Evolutionary conservation across 2,329 filamentous ascomycete genomes (phyloP).

Genomic region (Talaromyces piceae): DNA sequence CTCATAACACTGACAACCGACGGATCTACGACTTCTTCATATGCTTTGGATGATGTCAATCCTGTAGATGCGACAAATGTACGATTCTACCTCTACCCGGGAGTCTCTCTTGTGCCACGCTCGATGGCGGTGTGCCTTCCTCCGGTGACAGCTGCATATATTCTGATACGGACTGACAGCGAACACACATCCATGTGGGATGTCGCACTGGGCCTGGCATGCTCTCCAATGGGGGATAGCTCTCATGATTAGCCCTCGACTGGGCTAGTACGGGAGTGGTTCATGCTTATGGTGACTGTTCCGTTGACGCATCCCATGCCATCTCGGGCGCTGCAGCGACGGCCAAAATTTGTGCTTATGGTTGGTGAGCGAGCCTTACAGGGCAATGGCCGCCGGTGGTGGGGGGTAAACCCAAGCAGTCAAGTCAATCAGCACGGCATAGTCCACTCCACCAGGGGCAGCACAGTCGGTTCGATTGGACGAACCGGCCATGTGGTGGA

Average conservation of each 20-base stretch:
- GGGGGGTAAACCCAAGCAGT: background rate
- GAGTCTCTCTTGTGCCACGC: background rate
- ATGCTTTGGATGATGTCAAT: too few species aligned
- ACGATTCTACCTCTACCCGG: too few species aligned
- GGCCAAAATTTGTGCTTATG: background rate
- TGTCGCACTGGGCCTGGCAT: background rate
- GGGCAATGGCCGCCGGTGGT: background rate
- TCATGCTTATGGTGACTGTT: too few species aligned
- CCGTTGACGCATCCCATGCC: background rate
- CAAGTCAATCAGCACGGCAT: too few species aligned
- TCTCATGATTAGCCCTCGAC: background rate
- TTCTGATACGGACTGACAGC: background rate
- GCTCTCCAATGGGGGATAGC: too few species aligned
- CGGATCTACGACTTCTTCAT: too few species aligned
- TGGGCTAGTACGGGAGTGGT: too few species aligned
- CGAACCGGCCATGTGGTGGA: background rate
- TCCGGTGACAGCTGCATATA: background rate
- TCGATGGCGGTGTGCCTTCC: background rate
- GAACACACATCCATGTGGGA: background rate
- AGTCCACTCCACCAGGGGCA: too few species aligned
- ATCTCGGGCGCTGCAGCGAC: too few species aligned
- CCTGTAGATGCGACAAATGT: background rate
- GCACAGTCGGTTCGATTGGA: background rate
- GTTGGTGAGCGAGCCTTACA: background rate
- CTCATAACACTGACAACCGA: too few species aligned